phyloP scores from a whole-genome alignment of 495 filamentous ascomycete species.

The Tuber magnatum region DNA sequence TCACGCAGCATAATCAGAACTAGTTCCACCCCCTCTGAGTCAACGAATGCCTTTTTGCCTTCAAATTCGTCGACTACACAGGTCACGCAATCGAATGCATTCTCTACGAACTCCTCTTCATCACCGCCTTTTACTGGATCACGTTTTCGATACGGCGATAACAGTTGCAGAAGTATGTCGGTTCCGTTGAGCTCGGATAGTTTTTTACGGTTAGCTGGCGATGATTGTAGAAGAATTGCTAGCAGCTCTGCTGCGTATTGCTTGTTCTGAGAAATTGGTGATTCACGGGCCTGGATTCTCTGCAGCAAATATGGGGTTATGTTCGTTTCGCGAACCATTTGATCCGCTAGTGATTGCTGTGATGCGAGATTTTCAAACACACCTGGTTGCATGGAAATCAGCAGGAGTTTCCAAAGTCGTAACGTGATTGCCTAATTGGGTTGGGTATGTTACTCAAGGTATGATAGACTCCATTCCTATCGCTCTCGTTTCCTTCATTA shows the following conservation, averaged over 20 bases:
- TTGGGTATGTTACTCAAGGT: conserved; percentile 52
- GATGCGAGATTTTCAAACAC: conserved; percentile 83
- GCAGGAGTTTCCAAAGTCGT: background rate
- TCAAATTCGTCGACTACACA: conserved; percentile 67
- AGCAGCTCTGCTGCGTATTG: conserved; percentile 91
- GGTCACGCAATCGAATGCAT: conserved; percentile 75
- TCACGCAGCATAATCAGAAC: conserved; percentile 81
- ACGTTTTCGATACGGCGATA: conserved; percentile 79
- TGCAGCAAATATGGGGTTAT: conserved; percentile 69
- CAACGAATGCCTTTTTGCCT: conserved; percentile 76
- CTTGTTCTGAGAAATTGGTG: conserved; percentile 70
- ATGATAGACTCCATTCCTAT: conserved; percentile 79
- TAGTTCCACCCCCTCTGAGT: conserved; percentile 88
- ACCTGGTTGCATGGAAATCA: conserved; percentile 40
- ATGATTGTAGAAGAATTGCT: conserved; percentile 74
- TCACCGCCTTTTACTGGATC: conserved; percentile 81
- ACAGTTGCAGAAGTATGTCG: conserved; percentile 72
- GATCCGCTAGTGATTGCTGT: conserved; percentile 57
- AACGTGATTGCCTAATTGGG: background rate
- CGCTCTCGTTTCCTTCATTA: conserved; percentile 69
- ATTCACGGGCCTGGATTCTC: conserved; percentile 59
- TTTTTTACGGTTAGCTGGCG: conserved; percentile 54
- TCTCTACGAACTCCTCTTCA: conserved; percentile 92
- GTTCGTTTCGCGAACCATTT: conserved; percentile 58
- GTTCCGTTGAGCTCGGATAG: conserved; percentile 64